phyloP scores from a whole-genome alignment of 208 protist genomes.

The Leishmania mexicana region DNA sequence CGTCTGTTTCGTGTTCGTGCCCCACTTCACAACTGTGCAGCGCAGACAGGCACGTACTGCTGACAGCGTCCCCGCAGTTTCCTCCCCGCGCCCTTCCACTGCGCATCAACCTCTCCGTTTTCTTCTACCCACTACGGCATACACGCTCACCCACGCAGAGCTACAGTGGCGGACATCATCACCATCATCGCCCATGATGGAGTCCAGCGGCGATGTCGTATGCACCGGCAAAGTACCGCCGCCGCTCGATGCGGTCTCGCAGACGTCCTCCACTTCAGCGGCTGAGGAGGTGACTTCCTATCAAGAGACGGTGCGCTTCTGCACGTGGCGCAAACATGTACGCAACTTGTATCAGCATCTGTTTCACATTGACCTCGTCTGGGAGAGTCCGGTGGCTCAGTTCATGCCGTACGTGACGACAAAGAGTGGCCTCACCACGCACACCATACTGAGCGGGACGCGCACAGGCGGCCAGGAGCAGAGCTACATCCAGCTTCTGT shows the following conservation, averaged over 20 bases:
- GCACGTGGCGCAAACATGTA: slow-evolving; percentile 90
- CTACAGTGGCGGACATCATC: neutral
- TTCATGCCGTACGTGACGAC: slow-evolving; percentile 84
- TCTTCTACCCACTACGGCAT: neutral
- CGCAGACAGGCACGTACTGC: neutral
- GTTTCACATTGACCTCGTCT: slow-evolving; percentile 87
- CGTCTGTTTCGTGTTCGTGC: too few relatives aligned
- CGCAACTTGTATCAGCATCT: slow-evolving; percentile 88
- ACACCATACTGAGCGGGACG: slow-evolving; percentile 79
- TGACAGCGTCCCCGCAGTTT: neutral
- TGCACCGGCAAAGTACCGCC: slow-evolving; percentile 5
- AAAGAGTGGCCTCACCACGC: slow-evolving; percentile 58
- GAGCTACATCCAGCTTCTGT: slow-evolving; percentile 82
- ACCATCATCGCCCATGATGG: neutral
- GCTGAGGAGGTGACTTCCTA: slow-evolving; percentile 42
- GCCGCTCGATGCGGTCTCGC: slow-evolving; percentile 11
- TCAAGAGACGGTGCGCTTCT: slow-evolving; percentile 73
- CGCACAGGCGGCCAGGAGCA: slow-evolving; percentile 86
- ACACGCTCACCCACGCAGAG: neutral
- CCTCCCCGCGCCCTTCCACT: neutral
- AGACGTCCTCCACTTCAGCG: slow-evolving; percentile 9
- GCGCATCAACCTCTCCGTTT: neutral
- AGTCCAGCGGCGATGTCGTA: slow-evolving; percentile 14
- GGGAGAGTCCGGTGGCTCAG: slow-evolving; percentile 78
- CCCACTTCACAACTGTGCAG: neutral